Conservation (phyloP, 2,329 filamentous ascomycete genomes). For the Colletotrichum orchidophilum region DNA sequence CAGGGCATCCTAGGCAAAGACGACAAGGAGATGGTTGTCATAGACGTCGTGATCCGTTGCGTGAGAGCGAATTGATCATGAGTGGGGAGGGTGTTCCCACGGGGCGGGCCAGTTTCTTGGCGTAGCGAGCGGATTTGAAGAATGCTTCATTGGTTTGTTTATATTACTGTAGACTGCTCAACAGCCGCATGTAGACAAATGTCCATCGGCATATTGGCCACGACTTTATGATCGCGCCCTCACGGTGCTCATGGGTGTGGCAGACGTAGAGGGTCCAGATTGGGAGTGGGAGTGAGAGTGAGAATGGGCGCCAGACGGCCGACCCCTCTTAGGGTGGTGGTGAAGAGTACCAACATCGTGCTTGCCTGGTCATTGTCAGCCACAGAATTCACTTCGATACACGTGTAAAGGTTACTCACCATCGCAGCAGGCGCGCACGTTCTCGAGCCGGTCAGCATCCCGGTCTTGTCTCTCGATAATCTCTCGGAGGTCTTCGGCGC, state of each 20-base stretch:
- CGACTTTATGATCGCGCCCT: conserved; percentile 47
- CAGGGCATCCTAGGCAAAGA: conserved; percentile 25
- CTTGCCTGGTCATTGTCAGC: conserved; percentile 63
- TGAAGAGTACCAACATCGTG: conserved; percentile 75
- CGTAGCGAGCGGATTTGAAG: conserved; percentile 25
- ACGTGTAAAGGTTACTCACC: conserved; percentile 67
- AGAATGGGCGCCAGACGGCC: conserved; percentile 44
- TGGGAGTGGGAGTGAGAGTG: conserved; percentile 49
- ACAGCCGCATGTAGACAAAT: conserved; percentile 16
- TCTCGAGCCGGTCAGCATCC: conserved; percentile 85
- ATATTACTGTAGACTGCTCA: conserved; percentile 23
- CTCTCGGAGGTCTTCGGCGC: conserved; percentile 82
- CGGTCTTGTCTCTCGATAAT: conserved; percentile 82
- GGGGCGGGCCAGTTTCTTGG: conserved; percentile 13
- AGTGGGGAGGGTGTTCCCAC: conserved; percentile 16
- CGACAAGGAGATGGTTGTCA: conserved; percentile 33
- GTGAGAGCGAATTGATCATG: conserved; percentile 33
- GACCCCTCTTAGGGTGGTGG: conserved; percentile 56
- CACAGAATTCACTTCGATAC: not conserved
- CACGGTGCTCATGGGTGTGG: conserved; percentile 46
- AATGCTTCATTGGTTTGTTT: conserved; percentile 29
- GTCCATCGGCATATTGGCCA: not conserved
- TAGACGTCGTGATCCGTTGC: conserved; percentile 36
- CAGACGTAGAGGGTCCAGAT: conserved; percentile 44
- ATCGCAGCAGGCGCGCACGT: conserved; percentile 97